Evolutionary conservation across 129 eudicot genomes (phyloP).

Genomic region (Pittosporum tobira): DNA sequence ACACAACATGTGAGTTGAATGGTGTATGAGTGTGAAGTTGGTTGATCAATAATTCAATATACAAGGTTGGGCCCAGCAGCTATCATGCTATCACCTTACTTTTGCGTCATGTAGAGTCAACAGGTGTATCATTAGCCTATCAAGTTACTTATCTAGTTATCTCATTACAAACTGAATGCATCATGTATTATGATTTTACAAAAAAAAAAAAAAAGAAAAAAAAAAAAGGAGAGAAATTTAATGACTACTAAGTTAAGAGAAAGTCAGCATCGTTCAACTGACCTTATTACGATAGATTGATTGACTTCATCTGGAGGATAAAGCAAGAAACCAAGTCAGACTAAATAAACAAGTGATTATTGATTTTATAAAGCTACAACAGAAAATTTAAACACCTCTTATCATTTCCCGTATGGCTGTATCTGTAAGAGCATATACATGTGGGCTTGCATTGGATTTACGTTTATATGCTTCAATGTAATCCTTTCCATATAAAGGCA

Average conservation of each 20-base stretch:
- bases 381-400: conserved; percentile 41
- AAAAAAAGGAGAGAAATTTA: no score
- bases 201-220: neutral
- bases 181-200: neutral
- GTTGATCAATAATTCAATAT: no score
- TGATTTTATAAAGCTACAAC: neutral
- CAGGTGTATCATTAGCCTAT: no score
- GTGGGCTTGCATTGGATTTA: conserved; percentile 73
- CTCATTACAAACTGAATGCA: neutral
- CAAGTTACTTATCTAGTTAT: no score
- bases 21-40: no score
- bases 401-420: conserved; percentile 90
- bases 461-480: conserved; percentile 63
- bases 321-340: conserved; percentile 9
- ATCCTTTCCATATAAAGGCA: conserved; percentile 71
- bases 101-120: no score
- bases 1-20: no score
- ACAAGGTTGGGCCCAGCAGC: no score
- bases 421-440: conserved; percentile 93
- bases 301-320: conserved; percentile 79
- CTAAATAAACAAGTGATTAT: conserved; percentile 7
- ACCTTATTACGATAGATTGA: conserved; percentile 98
- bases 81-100: no score
- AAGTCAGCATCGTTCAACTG: conserved; percentile 18
- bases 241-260: no score